Evolutionary conservation across 352 stramenopile species (phyloP), one percentile per base, ranked within the genome.

Genomic region (Thraustochytrium sp.): DNA sequence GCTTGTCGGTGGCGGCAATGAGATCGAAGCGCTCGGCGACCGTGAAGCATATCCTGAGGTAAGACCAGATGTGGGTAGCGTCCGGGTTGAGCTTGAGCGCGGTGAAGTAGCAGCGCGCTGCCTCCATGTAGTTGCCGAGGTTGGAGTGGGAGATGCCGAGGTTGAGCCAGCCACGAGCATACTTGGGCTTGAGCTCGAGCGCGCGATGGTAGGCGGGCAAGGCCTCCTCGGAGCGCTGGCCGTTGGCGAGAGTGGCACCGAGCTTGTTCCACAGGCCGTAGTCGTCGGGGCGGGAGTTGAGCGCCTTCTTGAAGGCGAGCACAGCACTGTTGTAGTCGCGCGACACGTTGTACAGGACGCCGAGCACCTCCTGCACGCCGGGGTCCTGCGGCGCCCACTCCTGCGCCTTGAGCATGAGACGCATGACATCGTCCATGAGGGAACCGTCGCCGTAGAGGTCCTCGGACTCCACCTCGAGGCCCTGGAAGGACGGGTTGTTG

Each of bases 241-340:
- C 94, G 87, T 99, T 99, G 21, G 96, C 96, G 40, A 99, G 86
- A 26, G 96, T 99, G 11, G 96, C 96, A 44, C 96, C 96, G 26
- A 98, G 89, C 88, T 98, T 98, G 87, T 99, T 99, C 90, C 93
- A 98, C n/a, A 99, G 87, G 75, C 94, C 91, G 90, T 99, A 97
- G 86, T 99, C 94, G 72, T 94, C 87, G 9, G 94, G 93, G 62
- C 86, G 73, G 38, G 88, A 88, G 36, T 92, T 85, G 0, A 94
- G 89, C 3, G 95, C 95, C 72, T 86, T 86, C 63, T 90, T 91
- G 84, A 99, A 98, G 23, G 91, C 92, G 21, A 89, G 86, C 2
- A 94, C 92, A 13, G 96, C 96, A 9, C 92, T 92, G 68, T 98
- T 93, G 84, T 97, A 99, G 85, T 99, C 94, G 68, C 95, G 93